Evolutionary conservation across 306 rosid genomes (phyloP), one percentile per base, ranked within the genome.

Genomic region (Hippophae tibetana): DNA sequence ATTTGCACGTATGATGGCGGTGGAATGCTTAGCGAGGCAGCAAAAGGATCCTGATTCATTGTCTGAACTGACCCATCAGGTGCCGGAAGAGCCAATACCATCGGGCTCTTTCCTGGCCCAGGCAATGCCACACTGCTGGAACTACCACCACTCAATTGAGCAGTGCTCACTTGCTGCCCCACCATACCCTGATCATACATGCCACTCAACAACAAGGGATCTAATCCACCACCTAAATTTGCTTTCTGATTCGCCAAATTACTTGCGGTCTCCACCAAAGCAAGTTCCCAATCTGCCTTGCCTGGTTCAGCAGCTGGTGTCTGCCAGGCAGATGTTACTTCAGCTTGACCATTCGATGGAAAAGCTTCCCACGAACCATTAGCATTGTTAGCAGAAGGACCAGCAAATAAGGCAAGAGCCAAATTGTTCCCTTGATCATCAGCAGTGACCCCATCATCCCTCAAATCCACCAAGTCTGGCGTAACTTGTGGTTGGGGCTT

Each of bases 311-410:
- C 99, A 0, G 96, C 99, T 0, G 96, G 99, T 5, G 76, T 88
- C 74, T 92, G 90, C 99, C 99, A 92, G 54, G 99, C 96, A 5
- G 99, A 92, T 48, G 99, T 85, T 57, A 88, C 90, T 73, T 88
- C 78, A 0, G 89, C 88, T 67, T 79, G 87, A 62, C 95, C 99
- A 54, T 88, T 82, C 0, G 96, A 82, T 1, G 95, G 85, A 80
- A 92, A 92, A 26, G 99, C 93, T 69, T 92, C 88, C 99, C 99
- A 92, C 0, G 98, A 85, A 43, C 98, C 98, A 75, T 92, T 92
- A 6, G 69, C 74, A 76, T 56, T 65, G 27, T 64, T 85, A 3
- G 74, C 80, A 1, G 83, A 78, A 42, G 88, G 82, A 47, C 95
- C 96, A 27, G 92, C 95, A 74, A 92, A 92, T 48, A 92, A 69